Evolutionary conservation across 148 eudicot genomes (phyloP), one percentile per base, ranked within the genome.

Genomic region (Heliosperma pusillum): DNA sequence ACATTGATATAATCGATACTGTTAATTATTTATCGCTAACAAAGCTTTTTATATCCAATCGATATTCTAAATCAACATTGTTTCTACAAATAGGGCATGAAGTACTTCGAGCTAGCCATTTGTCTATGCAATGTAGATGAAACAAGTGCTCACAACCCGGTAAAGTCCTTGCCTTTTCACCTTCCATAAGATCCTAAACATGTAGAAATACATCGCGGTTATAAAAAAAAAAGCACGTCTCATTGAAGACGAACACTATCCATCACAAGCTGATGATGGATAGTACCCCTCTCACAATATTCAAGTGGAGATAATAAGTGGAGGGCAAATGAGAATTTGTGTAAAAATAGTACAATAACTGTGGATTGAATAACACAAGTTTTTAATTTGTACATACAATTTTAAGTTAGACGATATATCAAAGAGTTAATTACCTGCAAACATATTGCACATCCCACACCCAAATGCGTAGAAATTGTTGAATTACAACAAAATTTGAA

Each of bases 61-160:
- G 10, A 76, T 44, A 53, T 15, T 44, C 64, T 13, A 24, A 70
- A 71, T 66, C 64, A 26, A 81, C 52, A 21, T 33, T 76, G 5
- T 76, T 79, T 82, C 87, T 77, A 53, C 87, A 85, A 74, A 85
- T 57, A 66, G 87, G 87, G 47, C 87, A 85, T 29, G 87, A 79
- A 57, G 79, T 79, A 80, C 69, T 70, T 77, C 83, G 61, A 12
- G 62, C 78, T 57, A 85, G 79, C 87, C 87, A 85, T 79, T 77
- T 79, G 56, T 85, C 85, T 66, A 85, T 77, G 66, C 87, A 85
- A 3, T 20, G 8, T 73, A 56, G 6, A 73, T 85, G 87, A 75
- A 79, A 85, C 70, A 82, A 59, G 83, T 85, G 87, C 57, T 80
- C 75, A 24, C 87, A 85, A 13, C 74, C 71, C 1, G 83, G 83